phyloP scores from a whole-genome alignment of 78 protist species.

The slime mould (Dictyostelium discoideum) region DNA sequence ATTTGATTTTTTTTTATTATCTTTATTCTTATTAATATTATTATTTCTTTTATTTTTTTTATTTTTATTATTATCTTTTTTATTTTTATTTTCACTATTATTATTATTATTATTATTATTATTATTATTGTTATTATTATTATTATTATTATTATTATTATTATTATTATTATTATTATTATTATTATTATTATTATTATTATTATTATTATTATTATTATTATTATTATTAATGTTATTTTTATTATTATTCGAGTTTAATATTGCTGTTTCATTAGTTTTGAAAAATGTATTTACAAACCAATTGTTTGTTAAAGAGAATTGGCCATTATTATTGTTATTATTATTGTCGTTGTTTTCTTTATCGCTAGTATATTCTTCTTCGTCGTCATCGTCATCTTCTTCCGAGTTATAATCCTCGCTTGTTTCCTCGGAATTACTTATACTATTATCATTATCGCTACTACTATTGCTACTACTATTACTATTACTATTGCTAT shows the following conservation, averaged over 20 bases:
- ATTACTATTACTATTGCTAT: background rate
- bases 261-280: background rate
- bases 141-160: background rate
- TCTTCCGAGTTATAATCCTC: background rate
- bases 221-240: background rate
- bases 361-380: background rate
- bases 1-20: background rate
- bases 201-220: background rate
- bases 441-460: background rate
- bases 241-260: background rate
- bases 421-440: background rate
- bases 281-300: background rate
- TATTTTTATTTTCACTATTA: background rate
- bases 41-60: background rate
- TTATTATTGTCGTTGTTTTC: background rate
- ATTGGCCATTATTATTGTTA: background rate
- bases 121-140: background rate
- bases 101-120: background rate
- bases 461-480: background rate
- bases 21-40: background rate
- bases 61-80: background rate
- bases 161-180: background rate
- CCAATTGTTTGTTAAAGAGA: constrained; percentile 7
- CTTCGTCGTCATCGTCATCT: background rate
- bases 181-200: background rate